Percentiles rank a stretch among this genome's conserved stretches.
These are phyloP conservation scores for Litsea cubeba DNA, from an alignment of 164 flowering plant species.

Conservation along the genomic window DNA sequence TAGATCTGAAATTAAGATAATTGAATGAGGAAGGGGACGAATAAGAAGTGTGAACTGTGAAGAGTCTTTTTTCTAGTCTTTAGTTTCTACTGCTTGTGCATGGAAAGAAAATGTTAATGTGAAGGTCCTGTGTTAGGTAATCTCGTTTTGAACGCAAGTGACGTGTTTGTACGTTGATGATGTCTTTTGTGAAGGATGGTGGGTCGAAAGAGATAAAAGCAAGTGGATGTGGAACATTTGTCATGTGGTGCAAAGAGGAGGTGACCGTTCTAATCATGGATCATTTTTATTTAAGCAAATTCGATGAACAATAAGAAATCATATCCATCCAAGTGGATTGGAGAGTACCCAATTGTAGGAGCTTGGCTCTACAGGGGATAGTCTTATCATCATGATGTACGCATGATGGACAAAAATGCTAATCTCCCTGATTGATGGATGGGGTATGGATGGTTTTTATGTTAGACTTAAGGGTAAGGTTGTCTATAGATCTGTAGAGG, in stretches of 20 bases:
- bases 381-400: too few species aligned
- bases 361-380: too few species aligned
- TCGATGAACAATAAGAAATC: too few species aligned
- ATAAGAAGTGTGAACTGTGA: not conserved
- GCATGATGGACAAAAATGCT: too few species aligned
- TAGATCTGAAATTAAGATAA: not conserved
- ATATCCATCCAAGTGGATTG: too few species aligned
- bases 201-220: not conserved
- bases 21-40: not conserved
- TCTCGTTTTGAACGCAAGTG: not conserved
- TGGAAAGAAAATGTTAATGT: not conserved
- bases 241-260: not conserved
- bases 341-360: too few species aligned
- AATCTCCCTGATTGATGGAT: too few species aligned
- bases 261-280: too few species aligned
- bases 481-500: too few species aligned
- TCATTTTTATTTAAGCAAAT: too few species aligned
- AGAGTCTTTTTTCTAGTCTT: not conserved
- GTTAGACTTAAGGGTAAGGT: too few species aligned
- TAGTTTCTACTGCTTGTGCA: not conserved
- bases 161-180: not conserved
- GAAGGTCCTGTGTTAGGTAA: not conserved
- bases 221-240: not conserved
- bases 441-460: too few species aligned
- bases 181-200: not conserved